Conservation (phyloP, 306 rosid genomes). For the Gleditsia sinensis region DNA sequence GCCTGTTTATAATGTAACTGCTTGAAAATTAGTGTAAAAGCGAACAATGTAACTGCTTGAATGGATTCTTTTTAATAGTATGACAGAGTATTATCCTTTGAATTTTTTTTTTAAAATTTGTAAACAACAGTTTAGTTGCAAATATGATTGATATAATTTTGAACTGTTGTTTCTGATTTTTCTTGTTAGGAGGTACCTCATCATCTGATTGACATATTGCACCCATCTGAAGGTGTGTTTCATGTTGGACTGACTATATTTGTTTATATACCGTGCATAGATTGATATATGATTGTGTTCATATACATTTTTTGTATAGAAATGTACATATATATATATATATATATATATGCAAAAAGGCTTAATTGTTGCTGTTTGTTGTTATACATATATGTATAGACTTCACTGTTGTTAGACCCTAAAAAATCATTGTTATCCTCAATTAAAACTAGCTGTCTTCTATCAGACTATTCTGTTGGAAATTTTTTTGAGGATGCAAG, state of each 20-base stretch:
- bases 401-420: slow-evolving; percentile 23
- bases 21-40: neutral
- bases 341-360: neutral
- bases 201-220: slow-evolving; percentile 78
- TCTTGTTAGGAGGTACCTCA: slow-evolving; percentile 78
- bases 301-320: neutral
- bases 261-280: neutral
- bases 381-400: neutral
- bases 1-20: neutral
- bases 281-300: slow-evolving; percentile 20
- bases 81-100: neutral
- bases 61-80: neutral
- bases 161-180: slow-evolving; percentile 1
- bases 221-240: slow-evolving; percentile 81
- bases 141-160: slow-evolving; percentile 6
- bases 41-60: neutral
- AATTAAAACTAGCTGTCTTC: slow-evolving; percentile 40
- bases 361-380: no score
- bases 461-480: slow-evolving; percentile 92
- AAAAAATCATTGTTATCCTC: slow-evolving; percentile 27
- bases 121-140: neutral
- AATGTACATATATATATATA: no score
- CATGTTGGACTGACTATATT: slow-evolving; percentile 28
- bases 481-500: slow-evolving; percentile 94
- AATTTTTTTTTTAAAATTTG: neutral